Conservation (phyloP, 225 moss, liverwort and hornwort genomes). For the Physcomitrium patens region DNA sequence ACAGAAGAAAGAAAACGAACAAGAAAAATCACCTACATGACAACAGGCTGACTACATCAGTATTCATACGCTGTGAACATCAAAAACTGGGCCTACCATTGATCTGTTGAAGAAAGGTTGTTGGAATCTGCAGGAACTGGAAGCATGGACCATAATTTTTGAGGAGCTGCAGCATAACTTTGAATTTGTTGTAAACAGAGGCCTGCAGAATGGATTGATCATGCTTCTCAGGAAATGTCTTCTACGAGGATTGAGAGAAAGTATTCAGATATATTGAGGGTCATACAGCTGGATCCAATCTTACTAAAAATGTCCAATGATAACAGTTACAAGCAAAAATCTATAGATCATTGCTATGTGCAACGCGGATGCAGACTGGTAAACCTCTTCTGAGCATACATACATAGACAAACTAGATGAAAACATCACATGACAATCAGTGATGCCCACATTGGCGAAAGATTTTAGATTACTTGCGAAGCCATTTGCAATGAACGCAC, state of each 20-base stretch:
- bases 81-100: background rate
- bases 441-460: background rate
- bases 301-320: no score
- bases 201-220: background rate
- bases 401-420: background rate
- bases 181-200: constrained; percentile 32
- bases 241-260: background rate
- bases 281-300: no score
- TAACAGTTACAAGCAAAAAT: no score
- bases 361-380: no score
- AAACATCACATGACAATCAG: background rate
- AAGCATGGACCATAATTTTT: background rate
- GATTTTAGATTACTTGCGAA: no score
- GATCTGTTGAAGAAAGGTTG: background rate
- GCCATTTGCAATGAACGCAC: constrained; percentile 26
- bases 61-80: background rate
- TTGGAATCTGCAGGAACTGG: background rate
- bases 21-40: no score
- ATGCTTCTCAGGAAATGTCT: background rate
- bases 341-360: no score
- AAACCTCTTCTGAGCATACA: no score
- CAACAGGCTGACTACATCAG: background rate
- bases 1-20: background rate
- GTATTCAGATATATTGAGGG: no score
- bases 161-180: constrained; percentile 13